Percentiles rank a stretch among this genome's conserved stretches.
Evolutionary conservation across 2,329 filamentous ascomycete species (phyloP).

Genomic region (Ustulina deusta): DNA sequence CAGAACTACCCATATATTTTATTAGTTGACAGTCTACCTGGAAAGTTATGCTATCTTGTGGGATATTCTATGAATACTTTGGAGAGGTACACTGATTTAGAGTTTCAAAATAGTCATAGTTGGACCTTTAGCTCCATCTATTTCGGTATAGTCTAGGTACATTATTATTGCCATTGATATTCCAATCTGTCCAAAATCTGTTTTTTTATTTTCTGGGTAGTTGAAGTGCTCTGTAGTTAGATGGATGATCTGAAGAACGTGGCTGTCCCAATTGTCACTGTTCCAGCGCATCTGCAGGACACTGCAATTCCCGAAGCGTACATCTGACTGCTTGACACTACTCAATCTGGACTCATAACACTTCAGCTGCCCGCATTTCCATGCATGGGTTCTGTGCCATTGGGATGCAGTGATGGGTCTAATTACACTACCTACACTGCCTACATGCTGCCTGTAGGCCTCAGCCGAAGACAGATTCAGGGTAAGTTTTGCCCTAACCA

Average conservation of each 20-base stretch:
- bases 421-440: conserved; percentile 18
- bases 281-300: conserved; percentile 37
- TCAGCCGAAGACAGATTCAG: conserved; percentile 16
- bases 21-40: neutral
- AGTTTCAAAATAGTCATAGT: conserved; percentile 20
- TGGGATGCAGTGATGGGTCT: conserved; percentile 21
- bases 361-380: conserved; percentile 2
- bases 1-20: neutral
- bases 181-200: conserved; percentile 1
- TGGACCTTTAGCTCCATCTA: conserved; percentile 5
- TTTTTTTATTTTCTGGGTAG: neutral
- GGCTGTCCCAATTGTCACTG: conserved; percentile 26
- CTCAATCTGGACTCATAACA: conserved; percentile 1
- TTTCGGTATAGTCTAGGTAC: neutral
- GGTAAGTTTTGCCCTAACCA: conserved; percentile 5
- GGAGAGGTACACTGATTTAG: neutral
- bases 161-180: conserved; percentile 15
- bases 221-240: neutral
- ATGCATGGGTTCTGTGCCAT: conserved; percentile 25
- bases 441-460: conserved; percentile 5
- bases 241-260: conserved; percentile 14
- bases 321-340: conserved; percentile 12
- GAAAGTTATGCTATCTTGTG: neutral
- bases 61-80: neutral
- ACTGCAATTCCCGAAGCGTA: conserved; percentile 28